A percentile compares a stretch with the other conserved stretches of the same genome.
Conservation (phyloP, 192 early-diverging fungal genomes). For the Gigaspora rosea region DNA sequence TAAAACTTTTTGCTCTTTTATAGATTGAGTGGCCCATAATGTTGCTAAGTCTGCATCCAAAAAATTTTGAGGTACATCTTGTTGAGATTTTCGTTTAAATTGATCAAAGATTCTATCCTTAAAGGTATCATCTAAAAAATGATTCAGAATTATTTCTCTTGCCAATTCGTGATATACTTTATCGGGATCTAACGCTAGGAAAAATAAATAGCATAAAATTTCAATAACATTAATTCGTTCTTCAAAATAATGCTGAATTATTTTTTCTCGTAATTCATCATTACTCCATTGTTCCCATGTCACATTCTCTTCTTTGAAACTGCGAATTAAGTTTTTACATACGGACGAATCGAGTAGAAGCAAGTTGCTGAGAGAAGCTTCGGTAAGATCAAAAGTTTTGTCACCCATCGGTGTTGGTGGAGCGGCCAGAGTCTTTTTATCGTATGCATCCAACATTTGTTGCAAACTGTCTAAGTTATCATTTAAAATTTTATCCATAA, state of each 20-base stretch:
- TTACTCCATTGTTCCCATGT: not conserved
- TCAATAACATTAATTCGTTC: constrained; percentile 17
- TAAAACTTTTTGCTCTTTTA: constrained; percentile 22
- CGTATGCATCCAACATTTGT: not conserved
- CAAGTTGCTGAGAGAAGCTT: not conserved
- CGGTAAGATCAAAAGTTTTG: constrained; percentile 1
- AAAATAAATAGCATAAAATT: constrained; percentile 18
- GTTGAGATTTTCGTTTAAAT: constrained; percentile 17
- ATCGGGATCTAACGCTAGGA: not conserved
- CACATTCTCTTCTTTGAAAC: constrained; percentile 21
- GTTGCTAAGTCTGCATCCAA: not conserved
- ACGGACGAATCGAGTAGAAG: not conserved
- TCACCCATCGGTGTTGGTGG: not conserved
- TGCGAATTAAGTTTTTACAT: not conserved
- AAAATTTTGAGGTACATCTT: not conserved
- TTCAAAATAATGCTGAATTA: constrained; percentile 4
- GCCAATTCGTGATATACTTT: constrained; percentile 8
- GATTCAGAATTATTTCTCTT: not conserved
- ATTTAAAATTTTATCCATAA: constrained; percentile 19
- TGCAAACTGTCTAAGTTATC: not conserved
- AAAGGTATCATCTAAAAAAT: not conserved
- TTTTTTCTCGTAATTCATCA: not conserved
- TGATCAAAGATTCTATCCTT: constrained; percentile 5
- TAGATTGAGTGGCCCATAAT: not conserved
- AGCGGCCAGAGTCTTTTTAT: not conserved